phyloP scores from a whole-genome alignment of 352 stramenopile genomes.

The Lagenidium sp. region DNA sequence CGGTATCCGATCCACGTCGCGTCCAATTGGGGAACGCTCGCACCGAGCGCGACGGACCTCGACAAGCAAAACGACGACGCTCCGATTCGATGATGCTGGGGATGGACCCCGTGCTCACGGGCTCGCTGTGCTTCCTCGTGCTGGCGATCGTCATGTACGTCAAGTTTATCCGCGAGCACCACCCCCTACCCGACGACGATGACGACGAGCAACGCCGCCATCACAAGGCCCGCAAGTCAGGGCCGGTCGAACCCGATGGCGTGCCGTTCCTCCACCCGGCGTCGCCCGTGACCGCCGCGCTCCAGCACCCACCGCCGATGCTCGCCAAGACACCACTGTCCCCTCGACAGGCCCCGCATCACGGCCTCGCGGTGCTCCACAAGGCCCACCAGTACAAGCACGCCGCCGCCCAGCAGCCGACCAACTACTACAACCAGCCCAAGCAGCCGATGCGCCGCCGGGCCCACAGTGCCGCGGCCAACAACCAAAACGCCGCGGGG shows the following conservation, averaged over 20 bases:
- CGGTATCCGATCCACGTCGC: too few relatives aligned
- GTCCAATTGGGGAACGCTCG: too few relatives aligned
- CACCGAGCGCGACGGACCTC: too few relatives aligned
- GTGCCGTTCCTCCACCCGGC: conserved; percentile 66
- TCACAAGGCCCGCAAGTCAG: conserved; percentile 35
- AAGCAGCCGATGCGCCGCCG: conserved; percentile 74
- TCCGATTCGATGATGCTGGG: conserved; percentile 7
- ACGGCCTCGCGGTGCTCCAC: conserved; percentile 26
- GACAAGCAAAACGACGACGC: too few relatives aligned
- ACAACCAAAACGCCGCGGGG: conserved; percentile 13
- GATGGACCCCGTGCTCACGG: conserved; percentile 81
- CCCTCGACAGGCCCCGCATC: conserved; percentile 24
- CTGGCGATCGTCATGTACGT: conserved; percentile 85
- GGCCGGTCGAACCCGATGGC: conserved; percentile 48
- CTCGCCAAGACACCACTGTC: conserved; percentile 32
- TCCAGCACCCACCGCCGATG: conserved; percentile 32
- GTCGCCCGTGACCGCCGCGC: conserved; percentile 22
- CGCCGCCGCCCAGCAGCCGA: too few relatives aligned
- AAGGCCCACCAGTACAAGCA: conserved; percentile 42
- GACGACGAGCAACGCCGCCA: conserved; percentile 37
- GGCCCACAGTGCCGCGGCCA: conserved; percentile 53
- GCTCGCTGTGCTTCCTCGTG: conserved; percentile 83
- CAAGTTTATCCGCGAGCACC: conserved; percentile 78
- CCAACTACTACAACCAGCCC: conserved; percentile 48
- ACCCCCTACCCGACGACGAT: conserved; percentile 47